Evolutionary conservation across 768 basidiomycete species (phyloP), one percentile per base, ranked within the genome.

Genomic region (Termitomyces sp.): DNA sequence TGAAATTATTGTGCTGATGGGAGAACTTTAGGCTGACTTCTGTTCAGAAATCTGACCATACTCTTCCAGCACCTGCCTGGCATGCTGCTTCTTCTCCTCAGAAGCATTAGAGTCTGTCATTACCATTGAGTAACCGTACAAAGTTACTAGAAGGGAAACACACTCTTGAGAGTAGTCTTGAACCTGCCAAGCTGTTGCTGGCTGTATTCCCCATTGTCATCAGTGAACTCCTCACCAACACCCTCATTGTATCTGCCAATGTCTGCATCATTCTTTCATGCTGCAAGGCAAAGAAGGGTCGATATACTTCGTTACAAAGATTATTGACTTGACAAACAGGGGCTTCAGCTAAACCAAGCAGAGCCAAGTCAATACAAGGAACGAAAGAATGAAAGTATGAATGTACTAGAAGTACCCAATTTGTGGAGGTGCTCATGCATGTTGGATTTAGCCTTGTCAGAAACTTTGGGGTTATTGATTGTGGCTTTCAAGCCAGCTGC

Each of bases 81-180:
- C 39, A 28, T 55, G 53, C 8, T 40, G 2, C 11, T 55, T 55
- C 39, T 40, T 40, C 11, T 55, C 53, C 53, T 40, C 39, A 40
- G 39, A 55, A 1, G 39, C 53, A 7, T 40, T 55, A 0, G 24
- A 2, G 12, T 55, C 53, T 55, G 4, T 0, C 8, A 5, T 13
- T 0, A 18, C n/a, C 2, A 2, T 2, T 53, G 11, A 16, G 4
- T 9, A 22, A 11, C 1, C 1, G 6, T 28, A 4, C 28, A 2
- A 28, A 38, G 2, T 18, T 1, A 18, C 4, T 8, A 12, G 7
- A 22, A 4, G 8, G 6, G 7, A 7, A 3, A 16, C 22, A 2
- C 18, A 55, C 54, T 55, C 16, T 55, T 55, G 7, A 55, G 40
- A n/a, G 54, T 55, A 1, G 54, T 55, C 18, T 55, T 55, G 18